These are phyloP conservation scores for Nematodospora anomalae DNA, from an alignment of 1,139 yeast genomes.

Conservation along the genomic window DNA sequence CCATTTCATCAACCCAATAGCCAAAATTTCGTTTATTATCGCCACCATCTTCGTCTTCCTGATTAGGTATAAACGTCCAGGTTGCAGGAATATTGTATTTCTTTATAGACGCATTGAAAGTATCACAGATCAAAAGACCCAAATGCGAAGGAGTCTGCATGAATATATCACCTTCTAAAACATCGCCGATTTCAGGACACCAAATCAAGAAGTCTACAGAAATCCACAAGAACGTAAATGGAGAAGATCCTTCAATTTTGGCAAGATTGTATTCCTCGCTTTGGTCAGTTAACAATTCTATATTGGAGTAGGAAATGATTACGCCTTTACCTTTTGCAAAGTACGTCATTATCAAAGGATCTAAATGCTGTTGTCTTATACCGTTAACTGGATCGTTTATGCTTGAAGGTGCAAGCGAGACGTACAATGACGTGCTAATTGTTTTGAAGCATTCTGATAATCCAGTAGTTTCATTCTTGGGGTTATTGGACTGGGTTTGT, in stretches of 20 bases:
- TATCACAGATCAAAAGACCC: slow-evolving; percentile 86
- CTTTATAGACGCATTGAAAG: slow-evolving; percentile 91
- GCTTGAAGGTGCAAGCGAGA: slow-evolving; percentile 84
- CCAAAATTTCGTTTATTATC: slow-evolving; percentile 58
- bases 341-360: slow-evolving; percentile 84
- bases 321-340: slow-evolving; percentile 76
- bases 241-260: slow-evolving; percentile 74
- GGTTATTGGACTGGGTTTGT: slow-evolving; percentile 30
- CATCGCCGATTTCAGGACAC: slow-evolving; percentile 86
- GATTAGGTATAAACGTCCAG: slow-evolving; percentile 83
- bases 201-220: slow-evolving; percentile 82
- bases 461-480: slow-evolving; percentile 35
- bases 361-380: slow-evolving; percentile 81
- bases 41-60: slow-evolving; percentile 53
- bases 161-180: slow-evolving; percentile 80
- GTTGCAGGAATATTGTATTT: slow-evolving; percentile 75
- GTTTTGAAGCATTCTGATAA: slow-evolving; percentile 64
- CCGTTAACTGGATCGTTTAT: slow-evolving; percentile 71
- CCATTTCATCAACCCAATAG: slow-evolving; percentile 79
- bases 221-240: slow-evolving; percentile 87
- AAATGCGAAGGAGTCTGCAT: slow-evolving; percentile 95
- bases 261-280: slow-evolving; percentile 46
- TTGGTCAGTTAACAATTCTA: slow-evolving; percentile 38
- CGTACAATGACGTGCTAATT: slow-evolving; percentile 65
- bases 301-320: slow-evolving; percentile 72